Conservation (phyloP, 2,329 filamentous ascomycete genomes). For the Trichoderma sp. region DNA sequence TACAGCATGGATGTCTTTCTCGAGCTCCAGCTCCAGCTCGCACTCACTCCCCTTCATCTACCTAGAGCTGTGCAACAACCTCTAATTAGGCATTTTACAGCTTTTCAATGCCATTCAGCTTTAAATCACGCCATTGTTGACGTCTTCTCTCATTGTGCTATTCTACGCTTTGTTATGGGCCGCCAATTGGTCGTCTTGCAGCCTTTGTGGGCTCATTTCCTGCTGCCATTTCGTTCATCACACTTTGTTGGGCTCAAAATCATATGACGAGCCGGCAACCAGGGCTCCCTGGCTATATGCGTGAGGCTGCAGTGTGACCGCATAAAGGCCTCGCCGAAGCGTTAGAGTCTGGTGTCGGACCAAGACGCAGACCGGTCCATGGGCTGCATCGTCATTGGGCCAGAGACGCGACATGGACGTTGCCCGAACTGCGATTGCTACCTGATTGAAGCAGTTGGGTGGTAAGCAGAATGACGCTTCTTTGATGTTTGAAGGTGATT, state of each 20-base stretch:
- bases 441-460: slow-evolving; percentile 3
- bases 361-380: slow-evolving; percentile 14
- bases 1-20: not conserved
- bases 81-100: not conserved
- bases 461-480: not conserved
- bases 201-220: not conserved
- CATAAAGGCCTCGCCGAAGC: not conserved
- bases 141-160: not conserved
- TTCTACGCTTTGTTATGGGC: not conserved
- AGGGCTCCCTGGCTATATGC: not conserved
- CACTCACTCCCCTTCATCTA: not conserved
- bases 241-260: not conserved
- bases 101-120: not conserved
- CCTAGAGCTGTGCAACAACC: not conserved
- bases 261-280: not conserved
- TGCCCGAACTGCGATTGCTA: slow-evolving; percentile 1
- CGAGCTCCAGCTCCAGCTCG: not conserved
- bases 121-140: not conserved
- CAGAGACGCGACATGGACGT: not conserved
- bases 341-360: slow-evolving; percentile 1
- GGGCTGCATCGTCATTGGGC: not conserved
- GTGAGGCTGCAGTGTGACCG: slow-evolving; percentile 13
- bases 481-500: not conserved
- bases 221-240: not conserved
- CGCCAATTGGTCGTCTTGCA: not conserved